Conservation (phyloP, 495 filamentous ascomycete genomes). For the Penicillium malachiteum region DNA sequence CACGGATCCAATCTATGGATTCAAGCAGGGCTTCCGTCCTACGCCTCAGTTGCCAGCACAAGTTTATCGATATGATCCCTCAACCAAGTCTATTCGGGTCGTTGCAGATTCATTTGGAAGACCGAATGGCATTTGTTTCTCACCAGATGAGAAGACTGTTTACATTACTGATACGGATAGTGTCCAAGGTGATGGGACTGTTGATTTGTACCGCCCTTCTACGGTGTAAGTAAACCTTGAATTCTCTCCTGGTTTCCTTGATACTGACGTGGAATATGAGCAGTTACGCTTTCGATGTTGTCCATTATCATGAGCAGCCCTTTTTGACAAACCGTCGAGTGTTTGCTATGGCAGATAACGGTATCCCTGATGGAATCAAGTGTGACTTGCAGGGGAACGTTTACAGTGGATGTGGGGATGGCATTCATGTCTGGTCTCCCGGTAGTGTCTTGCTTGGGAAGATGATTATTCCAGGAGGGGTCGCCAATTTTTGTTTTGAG, state of each 20-base stretch:
- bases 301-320: constrained; percentile 18
- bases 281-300: constrained; percentile 34
- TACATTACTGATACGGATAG: constrained; percentile 59
- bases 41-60: constrained; percentile 51
- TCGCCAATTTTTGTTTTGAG: constrained; percentile 48
- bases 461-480: constrained; percentile 44
- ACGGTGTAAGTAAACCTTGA: constrained; percentile 22
- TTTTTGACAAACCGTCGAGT: constrained; percentile 53
- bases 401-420: constrained; percentile 59
- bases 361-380: constrained; percentile 62
- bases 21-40: constrained; percentile 56
- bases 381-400: constrained; percentile 59
- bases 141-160: constrained; percentile 41
- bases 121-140: constrained; percentile 50
- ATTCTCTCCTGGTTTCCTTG: not conserved
- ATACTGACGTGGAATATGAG: not conserved
- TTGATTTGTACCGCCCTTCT: constrained; percentile 15
- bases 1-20: constrained; percentile 62
- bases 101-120: constrained; percentile 50
- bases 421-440: constrained; percentile 59
- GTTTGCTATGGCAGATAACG: constrained; percentile 56
- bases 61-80: constrained; percentile 57
- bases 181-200: constrained; percentile 35
- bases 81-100: constrained; percentile 42
- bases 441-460: constrained; percentile 58